A percentile compares a stretch with the other conserved stretches of the same genome.
Conservation (phyloP, 495 filamentous ascomycete species). For the Zalerion maritima region DNA sequence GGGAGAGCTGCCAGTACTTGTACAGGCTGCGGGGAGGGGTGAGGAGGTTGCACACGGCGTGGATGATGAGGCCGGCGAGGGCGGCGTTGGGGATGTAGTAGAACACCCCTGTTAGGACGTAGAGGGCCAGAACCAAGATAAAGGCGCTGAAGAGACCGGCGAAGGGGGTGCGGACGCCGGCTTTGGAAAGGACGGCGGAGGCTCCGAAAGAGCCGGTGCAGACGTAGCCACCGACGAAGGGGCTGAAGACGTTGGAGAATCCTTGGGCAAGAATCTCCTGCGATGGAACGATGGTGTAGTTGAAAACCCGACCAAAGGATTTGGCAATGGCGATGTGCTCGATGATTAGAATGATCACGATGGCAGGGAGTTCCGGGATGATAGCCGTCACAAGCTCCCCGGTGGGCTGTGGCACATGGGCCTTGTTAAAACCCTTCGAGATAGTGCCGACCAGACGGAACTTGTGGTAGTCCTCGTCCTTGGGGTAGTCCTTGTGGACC, state of each 20-base stretch:
- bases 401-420: conserved; percentile 3
- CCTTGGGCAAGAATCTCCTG: conserved; percentile 24
- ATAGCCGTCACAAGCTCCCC: conserved; percentile 4
- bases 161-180: conserved; percentile 20
- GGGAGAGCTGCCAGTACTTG: conserved; percentile 21
- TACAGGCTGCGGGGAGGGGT: conserved; percentile 18
- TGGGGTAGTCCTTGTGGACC: conserved; percentile 5
- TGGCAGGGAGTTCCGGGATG: conserved; percentile 7
- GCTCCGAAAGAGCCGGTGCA: conserved; percentile 22
- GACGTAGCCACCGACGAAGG: conserved; percentile 21
- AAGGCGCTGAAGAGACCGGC: conserved; percentile 21
- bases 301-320: conserved; percentile 17
- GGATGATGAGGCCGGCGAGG: conserved; percentile 21
- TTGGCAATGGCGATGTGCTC: conserved; percentile 26
- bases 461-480: neutral
- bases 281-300: conserved; percentile 20
- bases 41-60: conserved; percentile 18
- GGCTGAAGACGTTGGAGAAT: conserved; percentile 18
- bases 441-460: conserved; percentile 9
- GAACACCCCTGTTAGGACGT: conserved; percentile 19
- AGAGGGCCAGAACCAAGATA: conserved; percentile 18
- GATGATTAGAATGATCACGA: conserved; percentile 20
- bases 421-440: conserved; percentile 7
- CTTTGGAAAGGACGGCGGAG: conserved; percentile 23
- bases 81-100: conserved; percentile 21